Evolutionary conservation across 176 grass and related monocot species (phyloP), one percentile per base, ranked within the genome.

Genomic region (Avena sativa): DNA sequence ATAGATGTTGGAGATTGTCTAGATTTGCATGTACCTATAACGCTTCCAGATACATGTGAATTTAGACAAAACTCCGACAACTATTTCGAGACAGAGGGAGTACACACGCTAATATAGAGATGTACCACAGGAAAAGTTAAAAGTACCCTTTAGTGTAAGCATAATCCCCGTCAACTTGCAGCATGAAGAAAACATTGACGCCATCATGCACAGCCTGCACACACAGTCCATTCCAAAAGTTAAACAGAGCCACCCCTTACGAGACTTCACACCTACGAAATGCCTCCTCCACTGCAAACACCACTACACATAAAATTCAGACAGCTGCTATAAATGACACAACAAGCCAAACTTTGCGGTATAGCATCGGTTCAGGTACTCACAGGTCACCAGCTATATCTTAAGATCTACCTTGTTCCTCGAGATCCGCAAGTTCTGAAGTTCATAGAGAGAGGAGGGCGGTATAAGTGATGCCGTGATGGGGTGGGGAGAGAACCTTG

Each of bases 141-240:
- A 78, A 91, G 74, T 93, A 99, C 97, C 97, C 90, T 91, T 96
- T 92, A 47, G 72, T 67, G 83, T 99, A 99, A 34, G 90, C 83
- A 76, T 93, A 99, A 50, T 89, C 89, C 56, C 97, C 97, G 89
- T 99, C 87, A 88, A 96, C 80, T 91, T 96, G 92, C 34, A 99
- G 90, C 88, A 94, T 81, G 76, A 99, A 99, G 82, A 94, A 96
- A 86, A 99, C 80, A 70, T 91, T 94, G 85, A 81, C 77, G 52
- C 97, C 97, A 75, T 99, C 97, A 91, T 96, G 97, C 73, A 91
- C 90, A 90, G 94, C 97, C 97, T 99, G 85, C 75, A 93, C 71
- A 86, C 75, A 93, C 76, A 88, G 55, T 7, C 57, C 74, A 90
- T 59, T 87, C 13, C 26, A 87, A 85, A 87, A 89, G 74, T 90